A percentile compares a stretch with the other conserved stretches of the same genome.
Conservation (phyloP, 2,329 filamentous ascomycete genomes). For the Gremmenia infestans region DNA sequence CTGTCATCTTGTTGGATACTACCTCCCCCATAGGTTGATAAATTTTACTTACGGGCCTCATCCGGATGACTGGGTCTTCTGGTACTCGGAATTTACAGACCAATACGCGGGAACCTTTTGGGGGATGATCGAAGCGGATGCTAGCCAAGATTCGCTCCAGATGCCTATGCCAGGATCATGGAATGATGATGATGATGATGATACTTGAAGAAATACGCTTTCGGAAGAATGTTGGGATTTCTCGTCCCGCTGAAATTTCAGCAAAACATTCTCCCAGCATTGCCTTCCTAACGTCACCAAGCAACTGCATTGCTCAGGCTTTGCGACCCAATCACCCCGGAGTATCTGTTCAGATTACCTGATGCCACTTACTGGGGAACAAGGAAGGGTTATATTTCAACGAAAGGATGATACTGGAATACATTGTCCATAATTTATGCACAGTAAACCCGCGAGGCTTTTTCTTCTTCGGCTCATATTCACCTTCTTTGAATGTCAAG, state of each 20-base stretch:
- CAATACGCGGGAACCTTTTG: conserved; percentile 5
- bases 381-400: no score
- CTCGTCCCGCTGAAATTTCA: no score
- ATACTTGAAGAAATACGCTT: neutral
- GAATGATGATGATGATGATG: conserved; percentile 3
- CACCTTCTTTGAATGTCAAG: no score
- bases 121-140: conserved; percentile 8
- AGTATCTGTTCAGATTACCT: no score
- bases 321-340: no score
- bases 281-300: no score
- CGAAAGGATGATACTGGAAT: no score
- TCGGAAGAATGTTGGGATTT: neutral
- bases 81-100: neutral
- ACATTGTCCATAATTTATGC: no score
- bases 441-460: no score
- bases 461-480: no score
- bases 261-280: neutral
- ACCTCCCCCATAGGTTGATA: neutral
- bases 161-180: conserved; percentile 9
- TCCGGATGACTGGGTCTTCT: conserved; percentile 9
- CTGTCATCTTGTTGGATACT: neutral
- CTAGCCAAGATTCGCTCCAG: neutral
- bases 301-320: no score
- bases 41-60: conserved; percentile 8
- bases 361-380: no score